Conservation (phyloP, 1,284 basidiomycete genomes). For the Agroathelia rolfsii region DNA sequence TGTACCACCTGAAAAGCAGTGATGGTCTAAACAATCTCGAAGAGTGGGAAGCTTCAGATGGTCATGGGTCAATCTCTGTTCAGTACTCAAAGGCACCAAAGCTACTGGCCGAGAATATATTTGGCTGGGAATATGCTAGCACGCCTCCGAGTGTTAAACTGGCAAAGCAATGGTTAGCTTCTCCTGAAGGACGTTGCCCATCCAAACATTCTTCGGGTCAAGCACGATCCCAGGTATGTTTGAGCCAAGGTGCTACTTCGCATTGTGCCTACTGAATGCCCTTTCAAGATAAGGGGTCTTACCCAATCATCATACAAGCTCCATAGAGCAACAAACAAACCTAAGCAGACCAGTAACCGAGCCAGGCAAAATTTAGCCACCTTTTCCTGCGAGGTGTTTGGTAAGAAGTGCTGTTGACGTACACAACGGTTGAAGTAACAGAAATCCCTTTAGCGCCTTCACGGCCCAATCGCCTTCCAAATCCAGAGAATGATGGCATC, state of each 20-base stretch:
- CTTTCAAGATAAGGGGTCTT: slow-evolving; percentile 59
- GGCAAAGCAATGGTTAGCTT: slow-evolving; percentile 41
- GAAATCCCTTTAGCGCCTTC: slow-evolving; percentile 41
- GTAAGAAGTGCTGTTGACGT: slow-evolving; percentile 29
- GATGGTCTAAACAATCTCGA: slow-evolving; percentile 40
- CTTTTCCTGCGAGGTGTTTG: slow-evolving; percentile 78
- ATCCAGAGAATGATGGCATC: slow-evolving; percentile 68
- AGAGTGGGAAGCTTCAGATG: slow-evolving; percentile 33
- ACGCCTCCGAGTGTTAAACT: slow-evolving; percentile 49
- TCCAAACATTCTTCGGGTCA: slow-evolving; percentile 11
- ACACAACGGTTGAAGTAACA: not conserved
- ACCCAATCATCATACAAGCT: slow-evolving; percentile 70
- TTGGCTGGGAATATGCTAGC: slow-evolving; percentile 74
- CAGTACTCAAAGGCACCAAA: slow-evolving; percentile 1
- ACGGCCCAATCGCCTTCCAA: slow-evolving; percentile 52
- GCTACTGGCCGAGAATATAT: slow-evolving; percentile 19
- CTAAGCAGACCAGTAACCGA: slow-evolving; percentile 33
- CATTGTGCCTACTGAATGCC: not conserved
- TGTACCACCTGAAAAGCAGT: slow-evolving; percentile 62
- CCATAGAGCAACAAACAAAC: slow-evolving; percentile 53
- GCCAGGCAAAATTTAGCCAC: slow-evolving; percentile 74
- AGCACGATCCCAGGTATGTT: slow-evolving; percentile 42
- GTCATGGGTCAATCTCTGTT: slow-evolving; percentile 4
- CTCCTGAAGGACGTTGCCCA: slow-evolving; percentile 13
- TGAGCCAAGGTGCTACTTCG: slow-evolving; percentile 1